Evolutionary conservation across 1,139 yeast genomes (phyloP).

Genomic region (Diutina scorzettiae): DNA sequence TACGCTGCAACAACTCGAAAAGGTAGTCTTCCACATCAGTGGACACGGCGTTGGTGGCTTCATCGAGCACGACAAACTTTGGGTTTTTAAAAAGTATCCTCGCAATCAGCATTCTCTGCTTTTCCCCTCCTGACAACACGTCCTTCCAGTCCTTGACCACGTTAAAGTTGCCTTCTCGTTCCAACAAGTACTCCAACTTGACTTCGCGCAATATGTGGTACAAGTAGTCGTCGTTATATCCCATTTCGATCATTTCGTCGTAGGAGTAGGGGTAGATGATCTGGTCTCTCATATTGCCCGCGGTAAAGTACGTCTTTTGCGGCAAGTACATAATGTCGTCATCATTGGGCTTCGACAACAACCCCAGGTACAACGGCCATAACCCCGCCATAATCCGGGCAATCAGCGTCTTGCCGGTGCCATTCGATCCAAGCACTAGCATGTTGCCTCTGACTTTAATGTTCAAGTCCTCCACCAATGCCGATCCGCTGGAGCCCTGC

Average conservation of each 20-base stretch:
- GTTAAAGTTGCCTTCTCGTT: constrained; percentile 50
- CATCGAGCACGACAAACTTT: constrained; percentile 76
- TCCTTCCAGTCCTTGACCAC: constrained; percentile 77
- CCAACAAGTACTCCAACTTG: constrained; percentile 64
- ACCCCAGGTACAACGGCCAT: constrained; percentile 85
- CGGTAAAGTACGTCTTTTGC: constrained; percentile 67
- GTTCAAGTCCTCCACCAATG: constrained; percentile 44
- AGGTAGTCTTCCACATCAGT: constrained; percentile 85
- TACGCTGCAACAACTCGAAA: constrained; percentile 62
- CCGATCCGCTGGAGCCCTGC: constrained; percentile 41
- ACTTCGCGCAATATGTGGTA: constrained; percentile 63
- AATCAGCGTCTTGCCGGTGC: constrained; percentile 83
- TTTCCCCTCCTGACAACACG: constrained; percentile 89
- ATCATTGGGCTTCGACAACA: constrained; percentile 68
- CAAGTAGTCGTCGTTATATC: constrained; percentile 60
- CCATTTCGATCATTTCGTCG: constrained; percentile 64
- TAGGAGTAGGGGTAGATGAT: constrained; percentile 76
- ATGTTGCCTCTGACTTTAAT: constrained; percentile 58
- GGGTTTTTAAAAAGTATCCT: constrained; percentile 76
- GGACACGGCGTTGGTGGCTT: constrained; percentile 86
- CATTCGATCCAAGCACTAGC: constrained; percentile 76
- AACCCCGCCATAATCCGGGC: constrained; percentile 77
- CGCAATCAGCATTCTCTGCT: constrained; percentile 86
- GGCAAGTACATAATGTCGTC: constrained; percentile 68
- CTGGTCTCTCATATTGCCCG: constrained; percentile 80